phyloP scores from a whole-genome alignment of 2,329 filamentous ascomycete species.

The Fusarium guadeloupense region DNA sequence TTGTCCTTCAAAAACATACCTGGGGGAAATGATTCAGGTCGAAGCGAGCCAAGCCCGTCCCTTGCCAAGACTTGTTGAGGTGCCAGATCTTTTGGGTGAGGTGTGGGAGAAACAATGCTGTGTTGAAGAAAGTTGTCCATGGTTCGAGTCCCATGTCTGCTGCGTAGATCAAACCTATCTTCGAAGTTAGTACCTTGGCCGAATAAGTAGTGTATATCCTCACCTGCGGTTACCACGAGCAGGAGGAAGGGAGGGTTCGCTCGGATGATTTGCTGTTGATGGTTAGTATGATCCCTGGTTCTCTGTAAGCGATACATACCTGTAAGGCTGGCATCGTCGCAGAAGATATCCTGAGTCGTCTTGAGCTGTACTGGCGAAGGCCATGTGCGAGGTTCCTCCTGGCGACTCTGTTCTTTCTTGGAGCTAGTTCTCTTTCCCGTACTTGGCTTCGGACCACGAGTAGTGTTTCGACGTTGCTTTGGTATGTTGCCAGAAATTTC shows the following conservation, averaged over 20 bases:
- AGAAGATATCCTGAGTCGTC: slow-evolving; percentile 45
- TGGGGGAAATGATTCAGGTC: slow-evolving; percentile 28
- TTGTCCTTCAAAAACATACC: slow-evolving; percentile 6
- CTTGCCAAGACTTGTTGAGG: slow-evolving; percentile 38
- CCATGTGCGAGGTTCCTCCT: slow-evolving; percentile 12
- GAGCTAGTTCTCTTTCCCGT: slow-evolving; percentile 28
- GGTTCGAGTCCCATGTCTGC: slow-evolving; percentile 48
- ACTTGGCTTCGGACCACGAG: slow-evolving; percentile 31
- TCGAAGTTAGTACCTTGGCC: slow-evolving; percentile 7
- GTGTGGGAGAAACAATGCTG: slow-evolving; percentile 51
- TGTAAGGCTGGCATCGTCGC: slow-evolving; percentile 41
- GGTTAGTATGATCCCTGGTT: slow-evolving; percentile 24
- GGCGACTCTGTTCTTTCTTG: slow-evolving; percentile 26
- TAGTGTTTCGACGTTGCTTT: slow-evolving; percentile 37
- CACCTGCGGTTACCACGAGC: slow-evolving; percentile 43
- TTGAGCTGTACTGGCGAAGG: slow-evolving; percentile 34
- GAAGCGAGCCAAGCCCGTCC: slow-evolving; percentile 33
- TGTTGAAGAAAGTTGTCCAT: slow-evolving; percentile 52
- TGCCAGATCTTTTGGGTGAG: slow-evolving; percentile 43
- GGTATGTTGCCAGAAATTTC: slow-evolving; percentile 51
- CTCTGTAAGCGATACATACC: slow-evolving; percentile 32
- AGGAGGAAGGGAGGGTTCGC: slow-evolving; percentile 34
- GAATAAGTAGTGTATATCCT: not conserved
- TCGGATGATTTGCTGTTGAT: slow-evolving; percentile 34
- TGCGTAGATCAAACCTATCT: slow-evolving; percentile 47